phyloP scores from a whole-genome alignment of 140 eudicot genomes.

The Erigeron philadelphicus region DNA sequence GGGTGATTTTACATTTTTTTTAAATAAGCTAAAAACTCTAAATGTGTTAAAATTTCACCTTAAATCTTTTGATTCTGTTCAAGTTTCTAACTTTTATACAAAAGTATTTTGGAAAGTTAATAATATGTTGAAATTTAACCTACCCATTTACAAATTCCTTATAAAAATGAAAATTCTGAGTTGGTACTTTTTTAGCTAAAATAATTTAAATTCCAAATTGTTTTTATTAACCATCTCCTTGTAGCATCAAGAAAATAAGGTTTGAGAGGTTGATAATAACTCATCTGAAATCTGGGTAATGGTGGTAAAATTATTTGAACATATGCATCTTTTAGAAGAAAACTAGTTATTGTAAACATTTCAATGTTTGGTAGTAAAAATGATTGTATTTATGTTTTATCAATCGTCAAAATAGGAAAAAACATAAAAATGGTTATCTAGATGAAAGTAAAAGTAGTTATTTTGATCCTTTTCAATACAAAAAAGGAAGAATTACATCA shows the following conservation, averaged over 20 bases:
- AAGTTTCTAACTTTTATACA: neutral
- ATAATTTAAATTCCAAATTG: neutral
- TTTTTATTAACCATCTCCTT: too few relatives aligned
- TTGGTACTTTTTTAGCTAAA: neutral
- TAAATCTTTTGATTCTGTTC: slow-evolving; percentile 1
- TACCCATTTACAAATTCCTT: slow-evolving; percentile 3
- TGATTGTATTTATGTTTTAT: too few relatives aligned
- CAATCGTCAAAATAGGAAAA: too few relatives aligned
- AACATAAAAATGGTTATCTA: too few relatives aligned
- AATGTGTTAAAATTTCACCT: slow-evolving; percentile 1
- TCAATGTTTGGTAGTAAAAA: slow-evolving; percentile 1
- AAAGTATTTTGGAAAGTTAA: neutral
- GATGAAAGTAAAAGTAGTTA: neutral
- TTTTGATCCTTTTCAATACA: neutral
- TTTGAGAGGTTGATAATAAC: too few relatives aligned
- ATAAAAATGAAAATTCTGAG: neutral
- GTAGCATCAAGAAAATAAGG: too few relatives aligned
- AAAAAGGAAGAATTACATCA: neutral
- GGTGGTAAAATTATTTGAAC: neutral
- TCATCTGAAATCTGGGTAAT: too few relatives aligned
- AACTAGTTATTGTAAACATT: neutral
- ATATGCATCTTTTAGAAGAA: neutral
- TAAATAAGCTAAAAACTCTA: neutral
- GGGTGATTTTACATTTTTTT: neutral
- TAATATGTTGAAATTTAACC: slow-evolving; percentile 7